Evolutionary conservation across 129 eudicot species (phyloP).

Genomic region (Flaveria brownii): DNA sequence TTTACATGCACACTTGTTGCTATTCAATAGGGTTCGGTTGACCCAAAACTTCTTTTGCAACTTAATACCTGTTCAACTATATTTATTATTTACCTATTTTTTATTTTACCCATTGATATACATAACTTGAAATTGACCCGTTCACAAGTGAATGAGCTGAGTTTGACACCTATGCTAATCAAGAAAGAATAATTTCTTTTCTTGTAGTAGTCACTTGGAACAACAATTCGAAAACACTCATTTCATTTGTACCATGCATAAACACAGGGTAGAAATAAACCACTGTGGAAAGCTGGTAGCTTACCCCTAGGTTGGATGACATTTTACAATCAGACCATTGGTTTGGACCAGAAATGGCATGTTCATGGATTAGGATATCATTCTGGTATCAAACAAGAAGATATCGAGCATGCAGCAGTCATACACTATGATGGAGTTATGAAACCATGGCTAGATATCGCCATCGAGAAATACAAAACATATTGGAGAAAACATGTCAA

Average conservation of each 20-base stretch:
- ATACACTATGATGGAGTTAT: constrained; percentile 90
- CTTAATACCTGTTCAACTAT: neutral
- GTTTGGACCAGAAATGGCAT: constrained; percentile 75
- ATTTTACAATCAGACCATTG: constrained; percentile 66
- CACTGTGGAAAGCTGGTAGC: constrained; percentile 74
- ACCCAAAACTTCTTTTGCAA: neutral
- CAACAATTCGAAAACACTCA: neutral
- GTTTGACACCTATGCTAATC: neutral
- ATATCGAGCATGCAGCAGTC: constrained; percentile 69
- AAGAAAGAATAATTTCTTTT: neutral
- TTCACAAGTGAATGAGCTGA: neutral
- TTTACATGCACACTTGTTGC: neutral
- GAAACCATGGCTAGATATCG: constrained; percentile 97
- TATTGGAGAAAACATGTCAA: constrained; percentile 76
- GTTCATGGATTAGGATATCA: constrained; percentile 84
- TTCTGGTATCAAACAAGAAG: constrained; percentile 50
- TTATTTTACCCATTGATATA: neutral
- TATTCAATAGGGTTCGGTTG: neutral
- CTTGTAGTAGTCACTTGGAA: neutral
- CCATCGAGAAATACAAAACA: constrained; percentile 62
- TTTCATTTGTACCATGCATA: constrained; percentile 12
- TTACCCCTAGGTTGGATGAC: constrained; percentile 94
- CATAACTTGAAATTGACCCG: neutral
- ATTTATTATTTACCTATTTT: neutral
- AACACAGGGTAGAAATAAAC: constrained; percentile 61